A percentile compares a stretch with the other conserved stretches of the same genome.
Evolutionary conservation across 1,139 yeast species (phyloP).

Genomic region (Candida tetrigidarum): DNA sequence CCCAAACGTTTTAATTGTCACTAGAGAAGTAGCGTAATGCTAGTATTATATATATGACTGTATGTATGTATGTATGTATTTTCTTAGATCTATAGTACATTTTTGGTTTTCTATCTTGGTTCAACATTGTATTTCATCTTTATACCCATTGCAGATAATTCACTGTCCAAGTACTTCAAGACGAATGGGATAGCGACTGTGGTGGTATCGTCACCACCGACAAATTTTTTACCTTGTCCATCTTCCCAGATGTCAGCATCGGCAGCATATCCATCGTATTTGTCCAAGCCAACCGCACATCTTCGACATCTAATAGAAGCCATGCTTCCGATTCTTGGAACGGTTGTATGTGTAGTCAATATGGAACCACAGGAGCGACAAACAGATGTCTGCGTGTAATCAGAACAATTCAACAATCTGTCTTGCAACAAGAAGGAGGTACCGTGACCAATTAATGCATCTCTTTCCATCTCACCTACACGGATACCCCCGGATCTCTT

Average conservation of each 20-base stretch:
- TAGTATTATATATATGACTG: background rate
- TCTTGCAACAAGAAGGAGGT: constrained; percentile 96
- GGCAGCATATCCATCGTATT: constrained; percentile 52
- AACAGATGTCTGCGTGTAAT: constrained; percentile 87
- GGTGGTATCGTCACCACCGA: constrained; percentile 91
- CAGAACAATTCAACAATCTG: constrained; percentile 93
- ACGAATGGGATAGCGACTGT: constrained; percentile 98
- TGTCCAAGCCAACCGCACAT: constrained; percentile 72
- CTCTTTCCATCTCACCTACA: constrained; percentile 99
- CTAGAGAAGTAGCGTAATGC: background rate
- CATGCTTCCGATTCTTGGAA: constrained; percentile 85
- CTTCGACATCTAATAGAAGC: constrained; percentile 88
- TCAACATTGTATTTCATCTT: constrained; percentile 84
- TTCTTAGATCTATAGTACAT: constrained; percentile 5
- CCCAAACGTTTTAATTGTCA: constrained; percentile 23
- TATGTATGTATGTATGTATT: background rate
- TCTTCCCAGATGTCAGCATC: constrained; percentile 96
- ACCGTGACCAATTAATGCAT: constrained; percentile 98
- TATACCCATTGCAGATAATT: constrained; percentile 98
- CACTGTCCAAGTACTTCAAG: constrained; percentile 92
- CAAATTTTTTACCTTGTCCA: constrained; percentile 89
- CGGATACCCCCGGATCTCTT: constrained; percentile 99
- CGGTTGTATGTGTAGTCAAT: constrained; percentile 85
- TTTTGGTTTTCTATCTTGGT: constrained; percentile 41
- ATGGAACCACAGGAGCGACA: constrained; percentile 96